Evolutionary conservation across 2,329 filamentous ascomycete species (phyloP), one percentile per base, ranked within the genome.

Genomic region (Hymenotorrendiella dingleyae): DNA sequence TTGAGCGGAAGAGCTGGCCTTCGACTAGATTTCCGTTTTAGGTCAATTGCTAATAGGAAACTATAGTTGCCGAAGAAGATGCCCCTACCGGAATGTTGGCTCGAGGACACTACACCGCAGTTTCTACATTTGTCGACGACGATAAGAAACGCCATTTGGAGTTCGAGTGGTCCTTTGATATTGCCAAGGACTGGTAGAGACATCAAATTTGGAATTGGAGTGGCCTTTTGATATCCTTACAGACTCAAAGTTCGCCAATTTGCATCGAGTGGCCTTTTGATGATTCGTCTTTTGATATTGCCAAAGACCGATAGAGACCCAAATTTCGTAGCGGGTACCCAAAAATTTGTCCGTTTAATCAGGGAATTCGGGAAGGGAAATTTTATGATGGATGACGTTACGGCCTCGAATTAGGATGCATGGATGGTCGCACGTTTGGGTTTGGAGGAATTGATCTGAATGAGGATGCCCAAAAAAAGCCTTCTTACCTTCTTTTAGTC

Each of bases 81-180:
- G 93, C 93, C 14, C 93, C 93, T 12, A 83, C 82, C 14, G 91
- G 91, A 57, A 91, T 97, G 81, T 70, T 97, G 42, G 84, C 80
- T 43, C 86, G 93, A 49, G 93, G 89, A 52, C 82, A 89, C 68
- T 98, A 98, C 76, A 84, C 85, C 48, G 90, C 90, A 50, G 68
- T 82, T 48, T 95, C 89, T 54, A 88, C 80, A 67, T 98, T 98
- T 65, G 78, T 95, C 49, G 93, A 98, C 63, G 93, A 98, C 60
- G 93, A 98, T 70, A 84, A 93, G 65, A 82, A 88, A 67, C 82
- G 77, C 52, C 90, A 98, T 67, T 74, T 98, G 51, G 75, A 84
- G 63, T 98, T 98, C 66, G 85, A 94, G 60, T 98, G 93, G 93
- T 81, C 83, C 49, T 97, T 98, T 61, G 86, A 96, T 62, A 95